These are phyloP conservation scores for Massarina eburnea DNA, from an alignment of 2,329 filamentous ascomycete genomes.

Conservation along the genomic window DNA sequence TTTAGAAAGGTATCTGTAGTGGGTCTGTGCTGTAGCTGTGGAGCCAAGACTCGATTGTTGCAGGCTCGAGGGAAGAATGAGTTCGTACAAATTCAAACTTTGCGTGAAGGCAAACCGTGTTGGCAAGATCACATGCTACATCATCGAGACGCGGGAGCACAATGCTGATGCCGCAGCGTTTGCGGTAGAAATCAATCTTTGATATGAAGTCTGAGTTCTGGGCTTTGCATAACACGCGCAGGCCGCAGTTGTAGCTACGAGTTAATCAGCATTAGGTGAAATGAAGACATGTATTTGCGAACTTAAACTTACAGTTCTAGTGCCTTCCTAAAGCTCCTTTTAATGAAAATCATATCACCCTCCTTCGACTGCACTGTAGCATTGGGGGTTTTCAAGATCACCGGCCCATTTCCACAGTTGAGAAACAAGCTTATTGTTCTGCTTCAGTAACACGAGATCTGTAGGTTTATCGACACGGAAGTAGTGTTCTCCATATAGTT, in stretches of 20 bases:
- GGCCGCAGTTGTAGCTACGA: slow-evolving; percentile 18
- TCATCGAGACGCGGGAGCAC: slow-evolving; percentile 28
- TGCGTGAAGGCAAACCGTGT: slow-evolving; percentile 17
- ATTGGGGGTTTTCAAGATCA: too few species aligned
- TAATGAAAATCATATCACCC: slow-evolving; percentile 27
- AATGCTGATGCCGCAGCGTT: slow-evolving; percentile 27
- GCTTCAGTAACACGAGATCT: slow-evolving; percentile 17
- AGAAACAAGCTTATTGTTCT: slow-evolving; percentile 11
- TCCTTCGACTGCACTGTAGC: slow-evolving; percentile 21
- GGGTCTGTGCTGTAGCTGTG: slow-evolving; percentile 16
- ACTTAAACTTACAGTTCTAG: slow-evolving; percentile 18
- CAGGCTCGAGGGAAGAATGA: slow-evolving; percentile 7
- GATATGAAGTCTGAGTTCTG: slow-evolving; percentile 5
- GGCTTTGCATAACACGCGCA: not conserved
- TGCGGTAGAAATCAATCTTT: slow-evolving; percentile 22
- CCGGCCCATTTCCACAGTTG: too few species aligned
- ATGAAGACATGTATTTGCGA: too few species aligned
- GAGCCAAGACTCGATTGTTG: slow-evolving; percentile 17
- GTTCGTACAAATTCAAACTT: slow-evolving; percentile 5
- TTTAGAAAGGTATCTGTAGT: slow-evolving; percentile 10
- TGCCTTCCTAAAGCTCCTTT: slow-evolving; percentile 25
- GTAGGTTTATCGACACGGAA: slow-evolving; percentile 28
- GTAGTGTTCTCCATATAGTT: slow-evolving; percentile 17
- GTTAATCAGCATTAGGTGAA: not conserved
- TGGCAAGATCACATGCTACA: slow-evolving; percentile 20